Conservation (phyloP, 176 grass and related monocot species). For the Aegilops longissima region DNA sequence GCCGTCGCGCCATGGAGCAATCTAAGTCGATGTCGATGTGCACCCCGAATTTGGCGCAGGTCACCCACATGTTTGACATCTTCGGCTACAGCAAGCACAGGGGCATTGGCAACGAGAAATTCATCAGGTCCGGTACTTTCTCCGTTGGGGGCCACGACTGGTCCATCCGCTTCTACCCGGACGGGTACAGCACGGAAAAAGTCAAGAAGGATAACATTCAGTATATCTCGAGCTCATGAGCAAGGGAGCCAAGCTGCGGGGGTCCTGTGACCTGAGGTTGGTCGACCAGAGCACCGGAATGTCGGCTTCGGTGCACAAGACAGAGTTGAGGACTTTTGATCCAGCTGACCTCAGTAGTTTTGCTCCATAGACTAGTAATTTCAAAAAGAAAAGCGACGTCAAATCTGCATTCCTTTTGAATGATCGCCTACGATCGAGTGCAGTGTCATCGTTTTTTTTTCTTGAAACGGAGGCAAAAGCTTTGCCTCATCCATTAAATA, state of each 20-base stretch:
- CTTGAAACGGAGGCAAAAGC: too few species aligned
- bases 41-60: not conserved
- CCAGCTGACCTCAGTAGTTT: too few species aligned
- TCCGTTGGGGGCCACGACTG: not conserved
- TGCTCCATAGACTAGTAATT: not conserved
- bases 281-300: not conserved
- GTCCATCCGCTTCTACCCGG: not conserved
- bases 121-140: not conserved
- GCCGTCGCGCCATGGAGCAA: too few species aligned
- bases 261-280: not conserved
- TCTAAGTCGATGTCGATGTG: constrained; percentile 1
- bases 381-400: not conserved
- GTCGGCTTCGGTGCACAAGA: not conserved
- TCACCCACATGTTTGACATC: not conserved
- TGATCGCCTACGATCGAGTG: constrained; percentile 25
- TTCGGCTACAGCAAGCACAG: not conserved
- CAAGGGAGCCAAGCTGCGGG: not conserved
- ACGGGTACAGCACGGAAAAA: not conserved
- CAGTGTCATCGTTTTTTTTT: too few species aligned
- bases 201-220: not conserved
- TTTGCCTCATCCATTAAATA: too few species aligned
- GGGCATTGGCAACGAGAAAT: not conserved
- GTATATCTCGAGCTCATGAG: not conserved
- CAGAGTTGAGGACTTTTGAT: not conserved
- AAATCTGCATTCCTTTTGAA: not conserved